A percentile compares a stretch with the other conserved stretches of the same genome.
Evolutionary conservation across 148 eudicot genomes (phyloP).

Genomic region (Arctostaphylos glauca): DNA sequence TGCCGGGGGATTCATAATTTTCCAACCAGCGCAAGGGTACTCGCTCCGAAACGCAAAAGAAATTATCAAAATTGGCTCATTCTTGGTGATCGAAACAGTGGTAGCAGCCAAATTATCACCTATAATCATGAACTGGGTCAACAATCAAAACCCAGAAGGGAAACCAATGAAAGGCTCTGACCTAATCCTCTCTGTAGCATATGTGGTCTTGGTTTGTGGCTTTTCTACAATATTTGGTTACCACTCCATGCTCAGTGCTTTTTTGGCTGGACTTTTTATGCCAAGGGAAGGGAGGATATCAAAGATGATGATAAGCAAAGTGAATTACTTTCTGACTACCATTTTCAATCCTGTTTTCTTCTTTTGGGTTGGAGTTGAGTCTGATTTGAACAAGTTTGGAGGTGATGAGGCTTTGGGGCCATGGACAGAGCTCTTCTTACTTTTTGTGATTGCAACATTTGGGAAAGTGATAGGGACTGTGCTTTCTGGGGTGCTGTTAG

Average conservation of each 20-base stretch:
- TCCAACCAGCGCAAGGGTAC: conserved; percentile 24
- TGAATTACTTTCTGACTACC: conserved; percentile 58
- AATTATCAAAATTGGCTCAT: conserved; percentile 22
- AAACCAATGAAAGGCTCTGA: conserved; percentile 86
- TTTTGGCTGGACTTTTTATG: conserved; percentile 72
- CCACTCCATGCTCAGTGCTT: conserved; percentile 70
- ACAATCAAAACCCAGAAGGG: conserved; percentile 77
- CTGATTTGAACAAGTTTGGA: conserved; percentile 40
- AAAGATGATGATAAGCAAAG: conserved; percentile 55
- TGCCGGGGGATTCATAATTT: conserved; percentile 49
- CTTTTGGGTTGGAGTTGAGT: conserved; percentile 74
- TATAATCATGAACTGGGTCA: conserved; percentile 61
- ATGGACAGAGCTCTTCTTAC: conserved; percentile 50
- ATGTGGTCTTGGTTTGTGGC: conserved; percentile 47
- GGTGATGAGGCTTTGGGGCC: conserved; percentile 16
- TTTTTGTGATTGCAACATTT: conserved; percentile 47
- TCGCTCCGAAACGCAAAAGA: neutral
- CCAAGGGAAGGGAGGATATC: conserved; percentile 89
- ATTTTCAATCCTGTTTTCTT: conserved; percentile 71
- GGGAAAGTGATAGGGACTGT: conserved; percentile 73
- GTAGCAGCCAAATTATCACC: conserved; percentile 53
- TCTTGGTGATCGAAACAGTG: conserved; percentile 33
- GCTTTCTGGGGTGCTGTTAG: conserved; percentile 60
- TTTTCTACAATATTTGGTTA: conserved; percentile 37
- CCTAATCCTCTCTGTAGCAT: conserved; percentile 66